Evolutionary conservation across 1,139 yeast genomes (phyloP).

Genomic region (Geotrichum cucujoidarum): DNA sequence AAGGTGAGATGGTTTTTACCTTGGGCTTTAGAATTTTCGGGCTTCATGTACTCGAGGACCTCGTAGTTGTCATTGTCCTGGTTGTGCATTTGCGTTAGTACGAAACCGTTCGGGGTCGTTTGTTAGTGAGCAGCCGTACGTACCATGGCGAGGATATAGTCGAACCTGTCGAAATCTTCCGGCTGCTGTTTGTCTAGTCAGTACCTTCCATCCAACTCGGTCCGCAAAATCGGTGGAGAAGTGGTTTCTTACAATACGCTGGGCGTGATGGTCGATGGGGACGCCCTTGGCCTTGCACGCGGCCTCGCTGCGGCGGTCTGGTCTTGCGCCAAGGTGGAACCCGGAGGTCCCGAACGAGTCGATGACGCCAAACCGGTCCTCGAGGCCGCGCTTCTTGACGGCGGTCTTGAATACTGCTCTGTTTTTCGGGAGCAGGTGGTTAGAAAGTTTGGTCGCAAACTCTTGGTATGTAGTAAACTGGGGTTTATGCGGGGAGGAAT

Average conservation of each 20-base stretch:
- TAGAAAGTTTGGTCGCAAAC: background rate
- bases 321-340: conserved; percentile 75
- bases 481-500: background rate
- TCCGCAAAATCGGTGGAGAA: conserved; percentile 15
- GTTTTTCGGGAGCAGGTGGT: background rate
- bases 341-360: conserved; percentile 90
- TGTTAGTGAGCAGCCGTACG: background rate
- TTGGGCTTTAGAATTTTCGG: conserved; percentile 48
- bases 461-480: background rate
- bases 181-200: no score
- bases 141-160: conserved; percentile 78
- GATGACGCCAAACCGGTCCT: conserved; percentile 45
- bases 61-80: conserved; percentile 57
- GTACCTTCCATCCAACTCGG: no score
- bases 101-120: background rate
- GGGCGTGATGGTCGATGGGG: conserved; percentile 70
- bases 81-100: no score
- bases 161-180: conserved; percentile 62
- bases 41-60: conserved; percentile 56
- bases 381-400: conserved; percentile 49
- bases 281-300: conserved; percentile 71
- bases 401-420: conserved; percentile 68
- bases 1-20: conserved; percentile 33
- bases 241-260: conserved; percentile 47
- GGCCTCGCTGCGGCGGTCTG: conserved; percentile 67